Evolutionary conservation across 2,329 filamentous ascomycete species (phyloP).

Genomic region (Triangularia verruculosa): DNA sequence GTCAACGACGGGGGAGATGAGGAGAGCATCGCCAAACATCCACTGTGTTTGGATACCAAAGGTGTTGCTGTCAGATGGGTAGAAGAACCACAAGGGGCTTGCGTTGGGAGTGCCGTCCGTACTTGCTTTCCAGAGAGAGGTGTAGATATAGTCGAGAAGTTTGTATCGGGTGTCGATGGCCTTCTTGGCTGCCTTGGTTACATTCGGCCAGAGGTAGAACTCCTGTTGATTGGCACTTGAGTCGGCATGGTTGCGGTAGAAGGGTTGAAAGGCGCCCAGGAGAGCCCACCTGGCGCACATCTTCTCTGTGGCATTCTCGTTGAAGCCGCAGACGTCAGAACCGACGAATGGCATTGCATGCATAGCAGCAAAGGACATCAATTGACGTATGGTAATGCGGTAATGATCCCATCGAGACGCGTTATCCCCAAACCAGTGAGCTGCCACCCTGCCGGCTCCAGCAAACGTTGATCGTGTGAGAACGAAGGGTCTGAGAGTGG

Average conservation of each 20-base stretch:
- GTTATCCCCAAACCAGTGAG: conserved; percentile 63
- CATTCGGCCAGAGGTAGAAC: conserved; percentile 65
- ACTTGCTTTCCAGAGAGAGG: conserved; percentile 59
- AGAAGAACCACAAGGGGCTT: conserved; percentile 67
- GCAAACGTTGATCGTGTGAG: conserved; percentile 76
- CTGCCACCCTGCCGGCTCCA: conserved; percentile 62
- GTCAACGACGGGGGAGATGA: conserved; percentile 26
- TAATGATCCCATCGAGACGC: conserved; percentile 57
- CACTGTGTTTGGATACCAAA: conserved; percentile 41
- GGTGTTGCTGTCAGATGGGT: conserved; percentile 45
- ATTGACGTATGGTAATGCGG: conserved; percentile 54
- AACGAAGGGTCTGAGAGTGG: conserved; percentile 62
- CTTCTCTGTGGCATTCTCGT: conserved; percentile 61
- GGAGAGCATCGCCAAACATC: conserved; percentile 54
- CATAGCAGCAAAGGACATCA: conserved; percentile 59
- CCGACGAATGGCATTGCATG: conserved; percentile 68
- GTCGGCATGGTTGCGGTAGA: conserved; percentile 71
- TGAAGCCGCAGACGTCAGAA: conserved; percentile 76
- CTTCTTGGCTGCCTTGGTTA: conserved; percentile 58
- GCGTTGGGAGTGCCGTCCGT: conserved; percentile 61
- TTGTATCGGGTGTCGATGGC: conserved; percentile 68
- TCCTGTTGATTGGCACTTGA: conserved; percentile 53
- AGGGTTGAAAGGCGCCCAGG: conserved; percentile 69
- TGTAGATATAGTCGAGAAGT: conserved; percentile 73
- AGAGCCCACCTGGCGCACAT: conserved; percentile 72